These are phyloP conservation scores for Agastache rugosa DNA, from an alignment of 257 asterid species.

Conservation along the genomic window DNA sequence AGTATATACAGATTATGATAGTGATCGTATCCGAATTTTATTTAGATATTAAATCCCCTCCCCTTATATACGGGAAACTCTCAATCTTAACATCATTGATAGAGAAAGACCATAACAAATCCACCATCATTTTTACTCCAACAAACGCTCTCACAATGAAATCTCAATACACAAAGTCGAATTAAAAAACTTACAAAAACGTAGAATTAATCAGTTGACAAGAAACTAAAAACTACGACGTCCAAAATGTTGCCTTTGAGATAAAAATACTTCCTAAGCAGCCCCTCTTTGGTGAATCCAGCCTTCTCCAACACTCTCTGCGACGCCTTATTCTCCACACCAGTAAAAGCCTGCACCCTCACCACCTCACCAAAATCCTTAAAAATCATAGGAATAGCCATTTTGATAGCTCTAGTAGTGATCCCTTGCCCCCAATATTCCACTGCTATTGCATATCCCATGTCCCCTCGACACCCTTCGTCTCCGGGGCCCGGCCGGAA, in stretches of 20 bases:
- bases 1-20: no score
- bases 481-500: slow-evolving; percentile 44
- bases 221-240: slow-evolving; percentile 46
- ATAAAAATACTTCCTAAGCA: slow-evolving; percentile 47
- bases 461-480: slow-evolving; percentile 48
- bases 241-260: slow-evolving; percentile 49
- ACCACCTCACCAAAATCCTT: slow-evolving; percentile 16
- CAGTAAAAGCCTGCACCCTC: slow-evolving; percentile 49
- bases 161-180: no score
- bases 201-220: slow-evolving; percentile 38
- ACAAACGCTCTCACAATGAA: no score
- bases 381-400: slow-evolving; percentile 31
- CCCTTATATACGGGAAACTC: no score
- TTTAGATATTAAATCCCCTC: no score
- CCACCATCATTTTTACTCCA: no score
- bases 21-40: no score
- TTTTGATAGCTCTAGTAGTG: slow-evolving; percentile 43
- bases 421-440: slow-evolving; percentile 61
- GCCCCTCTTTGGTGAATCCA: slow-evolving; percentile 54
- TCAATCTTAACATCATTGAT: no score
- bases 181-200: no score
- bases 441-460: slow-evolving; percentile 48
- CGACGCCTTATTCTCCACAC: slow-evolving; percentile 49
- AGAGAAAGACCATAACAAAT: no score
- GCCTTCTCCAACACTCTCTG: slow-evolving; percentile 56